These are phyloP conservation scores for Penicillium rolfsii DNA, from an alignment of 2,329 filamentous ascomycete genomes.

Conservation along the genomic window DNA sequence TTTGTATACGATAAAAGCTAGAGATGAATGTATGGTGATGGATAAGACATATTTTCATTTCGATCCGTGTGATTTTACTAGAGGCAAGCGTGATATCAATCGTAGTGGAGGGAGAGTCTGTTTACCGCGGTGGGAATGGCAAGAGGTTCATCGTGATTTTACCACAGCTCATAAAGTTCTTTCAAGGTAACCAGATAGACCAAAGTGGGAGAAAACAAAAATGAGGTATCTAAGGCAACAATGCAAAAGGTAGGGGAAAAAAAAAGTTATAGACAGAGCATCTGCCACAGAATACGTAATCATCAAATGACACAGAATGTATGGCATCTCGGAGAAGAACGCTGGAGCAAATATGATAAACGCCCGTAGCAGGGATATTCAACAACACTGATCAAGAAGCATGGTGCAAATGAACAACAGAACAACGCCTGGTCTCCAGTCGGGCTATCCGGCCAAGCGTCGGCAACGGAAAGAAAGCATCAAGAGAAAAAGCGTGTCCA, in stretches of 20 bases:
- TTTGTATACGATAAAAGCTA: neutral
- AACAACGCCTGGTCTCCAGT: conserved; percentile 30
- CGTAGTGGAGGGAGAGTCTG: neutral
- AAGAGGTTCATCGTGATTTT: neutral
- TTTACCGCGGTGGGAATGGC: neutral
- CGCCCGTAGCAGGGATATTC: conserved; percentile 5
- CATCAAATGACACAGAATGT: conserved; percentile 12
- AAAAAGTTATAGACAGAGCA: neutral
- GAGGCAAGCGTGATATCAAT: neutral
- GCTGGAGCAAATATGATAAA: conserved; percentile 16
- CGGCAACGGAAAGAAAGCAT: neutral
- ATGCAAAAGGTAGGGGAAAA: conserved; percentile 10
- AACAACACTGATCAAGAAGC: conserved; percentile 3
- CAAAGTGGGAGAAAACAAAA: conserved; percentile 13
- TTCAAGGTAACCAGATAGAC: conserved; percentile 18
- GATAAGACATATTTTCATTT: neutral
- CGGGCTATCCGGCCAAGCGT: conserved; percentile 18
- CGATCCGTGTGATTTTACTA: too few relatives aligned
- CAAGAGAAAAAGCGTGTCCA: too few relatives aligned
- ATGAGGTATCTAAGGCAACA: conserved; percentile 30
- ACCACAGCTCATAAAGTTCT: conserved; percentile 28
- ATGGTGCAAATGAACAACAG: conserved; percentile 18
- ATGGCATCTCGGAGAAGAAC: conserved; percentile 2
- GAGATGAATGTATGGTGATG: neutral
- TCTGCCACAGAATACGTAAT: conserved; percentile 4